These are phyloP conservation scores for Venturia carpophila DNA, from an alignment of 2,329 filamentous ascomycete species.

Conservation along the genomic window DNA sequence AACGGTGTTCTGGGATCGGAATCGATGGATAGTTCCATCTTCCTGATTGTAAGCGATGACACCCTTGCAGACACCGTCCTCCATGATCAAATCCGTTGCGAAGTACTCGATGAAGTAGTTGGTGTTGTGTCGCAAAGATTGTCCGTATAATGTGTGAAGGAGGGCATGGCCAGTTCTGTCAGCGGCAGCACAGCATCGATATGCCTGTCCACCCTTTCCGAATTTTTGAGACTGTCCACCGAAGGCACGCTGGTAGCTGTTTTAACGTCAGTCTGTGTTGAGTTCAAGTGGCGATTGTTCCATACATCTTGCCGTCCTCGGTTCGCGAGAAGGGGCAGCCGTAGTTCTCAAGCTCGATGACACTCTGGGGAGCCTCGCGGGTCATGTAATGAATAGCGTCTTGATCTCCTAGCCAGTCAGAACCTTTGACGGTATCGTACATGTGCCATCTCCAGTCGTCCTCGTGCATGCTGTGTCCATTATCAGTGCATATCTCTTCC, in stretches of 20 bases:
- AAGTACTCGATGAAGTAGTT: conserved; percentile 99
- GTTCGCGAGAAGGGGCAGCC: conserved; percentile 95
- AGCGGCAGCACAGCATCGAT: conserved; percentile 91
- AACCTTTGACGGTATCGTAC: conserved; percentile 98
- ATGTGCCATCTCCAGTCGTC: conserved; percentile 99
- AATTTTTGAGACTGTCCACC: conserved; percentile 93
- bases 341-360: conserved; percentile 95
- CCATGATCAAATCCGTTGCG: conserved; percentile 93
- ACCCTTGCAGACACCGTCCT: conserved; percentile 93
- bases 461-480: conserved; percentile 65
- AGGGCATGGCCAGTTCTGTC: conserved; percentile 96
- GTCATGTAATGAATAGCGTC: conserved; percentile 99
- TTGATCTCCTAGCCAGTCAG: conserved; percentile 95
- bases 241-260: conserved; percentile 91
- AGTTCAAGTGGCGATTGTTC: not conserved
- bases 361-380: conserved; percentile 80
- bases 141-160: conserved; percentile 95
- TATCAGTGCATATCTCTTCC: not conserved
- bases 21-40: conserved; percentile 93
- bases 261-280: conserved; percentile 17
- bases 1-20: conserved; percentile 94
- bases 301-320: conserved; percentile 87
- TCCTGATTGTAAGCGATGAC: conserved; percentile 98
- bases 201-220: conserved; percentile 96
- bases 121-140: conserved; percentile 93